phyloP scores from a whole-genome alignment of 768 basidiomycete species.

The Kwoniella dendrophila region DNA sequence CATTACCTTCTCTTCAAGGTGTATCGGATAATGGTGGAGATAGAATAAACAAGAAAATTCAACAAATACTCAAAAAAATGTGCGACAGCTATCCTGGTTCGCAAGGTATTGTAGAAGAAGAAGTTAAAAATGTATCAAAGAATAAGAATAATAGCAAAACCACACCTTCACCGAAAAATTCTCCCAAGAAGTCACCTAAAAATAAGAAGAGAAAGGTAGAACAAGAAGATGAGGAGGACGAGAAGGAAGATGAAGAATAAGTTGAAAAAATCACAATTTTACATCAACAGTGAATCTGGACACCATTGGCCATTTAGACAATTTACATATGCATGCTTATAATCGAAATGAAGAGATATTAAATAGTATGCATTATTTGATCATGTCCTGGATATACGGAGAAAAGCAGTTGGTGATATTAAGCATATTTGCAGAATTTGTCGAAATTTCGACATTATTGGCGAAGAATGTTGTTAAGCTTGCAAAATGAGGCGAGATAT shows the following conservation, averaged over 20 bases:
- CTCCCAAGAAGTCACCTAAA: conserved; percentile 1
- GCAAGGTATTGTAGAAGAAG: conserved; percentile 29
- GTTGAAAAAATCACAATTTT: background rate
- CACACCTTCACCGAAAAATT: conserved; percentile 8
- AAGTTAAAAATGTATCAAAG: conserved; percentile 17
- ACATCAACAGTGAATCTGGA: background rate
- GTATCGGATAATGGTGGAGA: conserved; percentile 36
- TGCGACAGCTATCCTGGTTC: conserved; percentile 12
- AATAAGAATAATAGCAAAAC: conserved; percentile 7
- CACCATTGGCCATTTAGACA: no score
- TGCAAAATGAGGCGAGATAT: no score
- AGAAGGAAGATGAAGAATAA: background rate
- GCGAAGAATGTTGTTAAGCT: no score
- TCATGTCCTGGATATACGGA: no score
- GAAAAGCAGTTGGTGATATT: no score
- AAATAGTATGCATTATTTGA: no score
- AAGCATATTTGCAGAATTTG: no score
- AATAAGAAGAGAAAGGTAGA: conserved; percentile 19
- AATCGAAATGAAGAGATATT: no score
- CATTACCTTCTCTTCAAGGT: conserved; percentile 16
- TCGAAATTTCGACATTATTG: no score
- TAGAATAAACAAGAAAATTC: conserved; percentile 40
- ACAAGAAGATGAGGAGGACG: conserved; percentile 6
- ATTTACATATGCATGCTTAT: background rate
- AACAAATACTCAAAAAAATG: conserved; percentile 29